Evolutionary conservation across 441 rosid species (phyloP).

Genomic region (Lagerstroemia fauriei): DNA sequence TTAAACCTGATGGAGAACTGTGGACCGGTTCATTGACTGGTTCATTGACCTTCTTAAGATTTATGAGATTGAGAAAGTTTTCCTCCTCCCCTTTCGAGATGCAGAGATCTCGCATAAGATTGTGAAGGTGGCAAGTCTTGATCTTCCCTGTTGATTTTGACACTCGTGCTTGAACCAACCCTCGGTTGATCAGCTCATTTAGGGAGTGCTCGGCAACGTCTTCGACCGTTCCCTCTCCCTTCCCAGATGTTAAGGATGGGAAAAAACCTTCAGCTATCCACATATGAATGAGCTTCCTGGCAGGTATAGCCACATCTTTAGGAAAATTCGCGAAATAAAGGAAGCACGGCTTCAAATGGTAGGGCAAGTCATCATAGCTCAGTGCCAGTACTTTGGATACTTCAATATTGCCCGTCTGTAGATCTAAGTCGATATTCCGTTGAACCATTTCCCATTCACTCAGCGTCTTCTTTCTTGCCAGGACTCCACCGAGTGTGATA

Average conservation of each 20-base stretch:
- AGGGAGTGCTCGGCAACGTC: constrained; percentile 26
- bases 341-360: constrained; percentile 35
- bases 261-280: constrained; percentile 38
- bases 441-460: constrained; percentile 23
- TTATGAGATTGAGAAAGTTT: constrained; percentile 26
- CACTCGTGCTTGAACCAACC: constrained; percentile 33
- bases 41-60: neutral
- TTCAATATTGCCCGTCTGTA: constrained; percentile 20
- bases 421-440: constrained; percentile 5
- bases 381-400: constrained; percentile 24
- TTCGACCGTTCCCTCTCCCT: constrained; percentile 27
- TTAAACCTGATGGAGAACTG: neutral
- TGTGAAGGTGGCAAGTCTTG: constrained; percentile 35
- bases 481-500: constrained; percentile 31
- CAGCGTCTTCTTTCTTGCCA: too few species aligned
- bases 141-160: constrained; percentile 34
- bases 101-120: constrained; percentile 38
- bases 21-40: neutral
- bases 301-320: constrained; percentile 30
- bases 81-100: constrained; percentile 29
- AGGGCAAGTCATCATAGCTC: constrained; percentile 38
- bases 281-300: constrained; percentile 28
- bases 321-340: constrained; percentile 33
- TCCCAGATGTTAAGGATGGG: neutral
- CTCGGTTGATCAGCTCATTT: constrained; percentile 30